A percentile compares a stretch with the other conserved stretches of the same genome.
Evolutionary conservation across 306 rosid genomes (phyloP).

Genomic region (Begonia masoniana): DNA sequence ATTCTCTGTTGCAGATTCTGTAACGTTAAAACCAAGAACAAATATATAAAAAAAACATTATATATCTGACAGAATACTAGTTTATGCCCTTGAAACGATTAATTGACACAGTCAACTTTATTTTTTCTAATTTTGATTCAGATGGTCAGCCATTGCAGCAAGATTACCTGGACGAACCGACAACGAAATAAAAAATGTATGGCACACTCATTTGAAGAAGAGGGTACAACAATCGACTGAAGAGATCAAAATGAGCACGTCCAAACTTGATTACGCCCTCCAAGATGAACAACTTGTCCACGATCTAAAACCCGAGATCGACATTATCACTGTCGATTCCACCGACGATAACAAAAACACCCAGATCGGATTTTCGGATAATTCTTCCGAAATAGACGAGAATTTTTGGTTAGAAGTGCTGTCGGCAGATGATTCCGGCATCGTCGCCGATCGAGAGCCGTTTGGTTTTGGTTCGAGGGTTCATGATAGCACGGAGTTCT

Average conservation of each 20-base stretch:
- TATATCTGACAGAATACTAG: background rate
- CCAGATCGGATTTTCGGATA: constrained; percentile 17
- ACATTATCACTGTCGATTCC: background rate
- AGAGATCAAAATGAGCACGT: background rate
- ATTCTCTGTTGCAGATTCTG: background rate
- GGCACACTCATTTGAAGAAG: constrained; percentile 89
- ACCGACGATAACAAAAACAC: background rate
- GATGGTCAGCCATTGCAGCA: constrained; percentile 87
- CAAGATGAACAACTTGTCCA: background rate
- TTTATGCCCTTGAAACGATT: background rate
- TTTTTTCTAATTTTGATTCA: constrained; percentile 7
- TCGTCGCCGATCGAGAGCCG: constrained; percentile 2
- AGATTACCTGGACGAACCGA: constrained; percentile 78
- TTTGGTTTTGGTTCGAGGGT: constrained; percentile 8
- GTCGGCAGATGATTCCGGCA: constrained; percentile 18
- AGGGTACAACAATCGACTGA: constrained; percentile 24
- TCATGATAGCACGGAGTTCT: constrained; percentile 41
- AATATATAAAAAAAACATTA: background rate
- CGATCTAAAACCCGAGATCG: background rate
- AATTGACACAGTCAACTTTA: too few relatives aligned
- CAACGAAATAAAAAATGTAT: constrained; percentile 78
- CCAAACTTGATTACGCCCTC: background rate
- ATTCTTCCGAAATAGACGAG: constrained; percentile 33
- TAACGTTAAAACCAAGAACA: background rate
- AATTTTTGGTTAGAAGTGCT: constrained; percentile 55